phyloP scores from a whole-genome alignment of 768 basidiomycete genomes.

The Boletus subcaerulescens region DNA sequence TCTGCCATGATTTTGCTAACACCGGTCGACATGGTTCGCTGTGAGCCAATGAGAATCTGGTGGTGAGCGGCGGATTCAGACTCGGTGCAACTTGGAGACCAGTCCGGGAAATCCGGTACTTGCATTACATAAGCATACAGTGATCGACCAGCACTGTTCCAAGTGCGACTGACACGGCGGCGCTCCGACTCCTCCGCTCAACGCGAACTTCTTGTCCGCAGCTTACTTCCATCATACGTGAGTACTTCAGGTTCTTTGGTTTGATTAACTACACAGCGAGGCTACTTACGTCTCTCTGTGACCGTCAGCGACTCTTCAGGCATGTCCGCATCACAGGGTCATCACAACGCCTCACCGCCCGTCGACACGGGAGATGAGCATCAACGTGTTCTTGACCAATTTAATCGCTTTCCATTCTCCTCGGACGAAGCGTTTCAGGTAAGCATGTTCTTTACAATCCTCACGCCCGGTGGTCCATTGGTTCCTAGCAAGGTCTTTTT shows the following conservation, averaged over 20 bases:
- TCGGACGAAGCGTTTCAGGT: slow-evolving; percentile 63
- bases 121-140: slow-evolving; percentile 15
- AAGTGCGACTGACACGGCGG: not conserved
- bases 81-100: too few species aligned
- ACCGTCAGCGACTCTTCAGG: not conserved
- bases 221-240: not conserved
- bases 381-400: slow-evolving; percentile 29
- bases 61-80: not conserved
- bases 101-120: not conserved
- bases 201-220: not conserved
- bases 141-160: slow-evolving; percentile 9
- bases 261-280: slow-evolving; percentile 3
- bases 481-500: slow-evolving; percentile 60
- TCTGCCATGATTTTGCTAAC: slow-evolving; percentile 61
- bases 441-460: slow-evolving; percentile 6
- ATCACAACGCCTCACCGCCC: slow-evolving; percentile 3
- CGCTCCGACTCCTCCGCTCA: not conserved
- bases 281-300: slow-evolving; percentile 14
- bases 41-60: not conserved
- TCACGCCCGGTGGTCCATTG: not conserved
- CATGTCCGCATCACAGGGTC: slow-evolving; percentile 21
- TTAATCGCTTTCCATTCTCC: slow-evolving; percentile 49
- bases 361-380: slow-evolving; percentile 13
- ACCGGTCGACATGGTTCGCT: slow-evolving; percentile 27
- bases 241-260: not conserved